Evolutionary conservation across 345 rosid genomes (phyloP), one percentile per base, ranked within the genome.

Genomic region (Syzygium oleosum): DNA sequence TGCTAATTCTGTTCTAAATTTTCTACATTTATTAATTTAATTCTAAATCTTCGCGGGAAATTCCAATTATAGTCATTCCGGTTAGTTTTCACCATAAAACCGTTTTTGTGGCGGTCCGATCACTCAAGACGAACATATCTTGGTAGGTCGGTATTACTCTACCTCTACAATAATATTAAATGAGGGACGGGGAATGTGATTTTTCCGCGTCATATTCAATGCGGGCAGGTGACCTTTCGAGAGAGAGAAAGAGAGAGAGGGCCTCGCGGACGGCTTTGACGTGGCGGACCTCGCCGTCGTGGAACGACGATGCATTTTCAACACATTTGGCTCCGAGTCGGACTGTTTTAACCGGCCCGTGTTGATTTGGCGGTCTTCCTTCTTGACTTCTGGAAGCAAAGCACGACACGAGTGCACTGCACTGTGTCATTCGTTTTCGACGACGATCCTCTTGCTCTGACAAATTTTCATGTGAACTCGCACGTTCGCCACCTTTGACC

Each of bases 271-370:
- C 4, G 31, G 16, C 59, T 5, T 59, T 59, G 65, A 59, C 5
- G 0, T 3, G 13, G 19, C 19, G 4, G 34, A 0, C 31, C 68
- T 3, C 12, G 17, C 14, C 7, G n/a, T n/a, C n/a, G 17, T 5
- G 68, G 65, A 61, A 61, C 68, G 34, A 27, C 16, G 68, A 61
- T 12, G 68, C 68, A n/a, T 14, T 27, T 15, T 61, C 68, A 5
- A 3, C 29, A 27, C 68, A 16, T 11, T 27, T 27, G 68, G 4
- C 68, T n/a, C 27, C 17, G 15, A 2, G 68, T 25, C 68, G 12
- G 31, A 59, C 68, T 59, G 27, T 59, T 59, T 59, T 6, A 25
- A 5, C 68, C 1, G 68, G 68, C 16, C 17, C 15, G 6, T 29
- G 68, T 27, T 14, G 68, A 61, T 61, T 29, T 16, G 68, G 68